These are phyloP conservation scores for Pseudonitzschia delicatissima DNA, from an alignment of 108 stramenopile species.

Conservation along the genomic window DNA sequence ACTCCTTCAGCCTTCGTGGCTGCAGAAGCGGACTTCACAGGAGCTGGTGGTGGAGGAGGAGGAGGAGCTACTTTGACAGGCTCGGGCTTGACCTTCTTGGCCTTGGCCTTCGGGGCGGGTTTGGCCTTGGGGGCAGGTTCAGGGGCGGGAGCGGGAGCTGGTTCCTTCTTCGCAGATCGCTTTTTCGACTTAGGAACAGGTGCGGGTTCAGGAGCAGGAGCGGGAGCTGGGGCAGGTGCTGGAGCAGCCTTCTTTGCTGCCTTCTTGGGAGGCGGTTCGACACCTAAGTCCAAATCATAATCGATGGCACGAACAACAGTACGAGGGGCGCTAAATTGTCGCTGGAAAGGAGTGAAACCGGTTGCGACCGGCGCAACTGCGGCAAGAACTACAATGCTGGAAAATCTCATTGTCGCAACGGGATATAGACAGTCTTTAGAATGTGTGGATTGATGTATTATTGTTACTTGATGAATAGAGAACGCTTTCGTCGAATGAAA, in stretches of 20 bases:
- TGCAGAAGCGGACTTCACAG: slow-evolving; percentile 23
- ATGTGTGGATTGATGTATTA: not conserved
- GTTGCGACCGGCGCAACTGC: slow-evolving; percentile 50
- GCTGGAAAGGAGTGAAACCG: slow-evolving; percentile 41
- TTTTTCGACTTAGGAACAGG: slow-evolving; percentile 7
- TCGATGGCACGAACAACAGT: not conserved
- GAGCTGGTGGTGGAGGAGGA: slow-evolving; percentile 13
- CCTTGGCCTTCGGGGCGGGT: slow-evolving; percentile 29
- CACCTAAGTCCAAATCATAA: slow-evolving; percentile 6
- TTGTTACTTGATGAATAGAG: not conserved
- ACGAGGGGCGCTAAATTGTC: slow-evolving; percentile 26
- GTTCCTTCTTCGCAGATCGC: slow-evolving; percentile 26
- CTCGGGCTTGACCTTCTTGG: slow-evolving; percentile 10
- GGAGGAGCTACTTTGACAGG: slow-evolving; percentile 1
- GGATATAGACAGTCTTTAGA: not conserved
- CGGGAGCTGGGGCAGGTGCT: slow-evolving; percentile 26
- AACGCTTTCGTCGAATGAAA: not conserved
- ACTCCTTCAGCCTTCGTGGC: slow-evolving; percentile 49
- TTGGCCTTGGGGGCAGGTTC: slow-evolving; percentile 16
- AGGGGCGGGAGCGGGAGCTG: slow-evolving; percentile 35
- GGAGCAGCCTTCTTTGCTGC: slow-evolving; percentile 36
- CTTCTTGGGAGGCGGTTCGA: slow-evolving; percentile 18
- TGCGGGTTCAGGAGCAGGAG: slow-evolving; percentile 18
- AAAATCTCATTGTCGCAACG: slow-evolving; percentile 69
- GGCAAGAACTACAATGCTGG: slow-evolving; percentile 51